Base-by-base conservation (phyloP, 768 basidiomycete genomes). In the Podaxis carcinomalis region DNA sequence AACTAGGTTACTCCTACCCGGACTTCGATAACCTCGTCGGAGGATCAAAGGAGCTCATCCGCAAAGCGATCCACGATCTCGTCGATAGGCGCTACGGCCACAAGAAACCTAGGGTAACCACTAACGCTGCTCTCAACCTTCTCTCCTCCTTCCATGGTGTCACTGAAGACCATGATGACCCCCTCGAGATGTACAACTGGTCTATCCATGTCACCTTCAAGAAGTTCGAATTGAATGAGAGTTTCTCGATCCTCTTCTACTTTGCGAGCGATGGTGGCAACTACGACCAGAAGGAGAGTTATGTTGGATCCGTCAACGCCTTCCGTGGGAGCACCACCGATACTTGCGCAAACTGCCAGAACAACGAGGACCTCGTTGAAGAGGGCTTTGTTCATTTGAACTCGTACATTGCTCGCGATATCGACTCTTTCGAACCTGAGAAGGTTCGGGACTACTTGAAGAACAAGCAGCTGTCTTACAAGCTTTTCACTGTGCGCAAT, bases 191-290 rank as follows among this genome's bases (percentile, higher is more conserved):
- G 57, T 72, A 63, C 62, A 79, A 82, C 35, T 82, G 80, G 80
- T 70, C 76, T 0, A 78, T 70, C 11, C 76, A 78, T 46, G 71
- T 80, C 42, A 69, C 68, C 19, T 68, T 74, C 67, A 75, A 78
- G 68, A 77, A 81, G 64, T 78, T 72, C 66, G 80, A 77, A 62
- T 64, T 81, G 32, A 75, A 75, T 1, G 60, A 70, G 1, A 78
- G 77, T 67, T 82, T 79, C 66, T 67, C 69, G n/a, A 70, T 83
- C 23, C 66, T 77, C 28, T 62, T 84, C 57, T 83, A 83, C 77
- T 70, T 84, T 5, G 81, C 80, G 1, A 62, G 61, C 4, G 72
- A 75, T n/a, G 75, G 75, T 14, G 70, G 66, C 16, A 70, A 80
- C 53, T 68, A 73, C 9, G 58, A 63, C 21, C 23, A 49, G 32